Percentiles rank a stretch among this genome's conserved stretches.
Conservation (phyloP, 75 land plant genomes). For the Picea sitchensis region DNA sequence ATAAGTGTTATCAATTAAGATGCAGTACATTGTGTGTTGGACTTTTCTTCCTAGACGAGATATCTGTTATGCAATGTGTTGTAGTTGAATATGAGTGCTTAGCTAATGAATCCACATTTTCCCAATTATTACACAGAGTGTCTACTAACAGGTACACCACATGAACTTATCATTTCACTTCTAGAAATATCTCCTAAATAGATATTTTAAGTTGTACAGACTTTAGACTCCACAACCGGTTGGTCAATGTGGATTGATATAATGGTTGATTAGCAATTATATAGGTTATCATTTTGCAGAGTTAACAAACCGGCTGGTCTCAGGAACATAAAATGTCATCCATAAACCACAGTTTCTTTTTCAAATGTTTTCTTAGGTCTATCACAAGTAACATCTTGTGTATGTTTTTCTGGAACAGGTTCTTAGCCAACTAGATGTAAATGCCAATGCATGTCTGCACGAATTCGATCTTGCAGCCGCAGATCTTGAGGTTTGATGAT, state of each 20-base stretch:
- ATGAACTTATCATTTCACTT: no score
- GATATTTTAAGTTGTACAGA: neutral
- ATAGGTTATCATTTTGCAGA: neutral
- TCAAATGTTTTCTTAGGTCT: neutral
- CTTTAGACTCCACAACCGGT: neutral
- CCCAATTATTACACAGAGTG: neutral
- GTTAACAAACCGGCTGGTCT: neutral
- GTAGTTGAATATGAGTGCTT: neutral
- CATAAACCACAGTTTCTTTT: neutral
- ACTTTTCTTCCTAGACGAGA: neutral
- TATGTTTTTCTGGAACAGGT: neutral
- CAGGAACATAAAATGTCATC: neutral
- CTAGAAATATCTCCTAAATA: neutral
- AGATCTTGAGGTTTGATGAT: slow-evolving; percentile 12
- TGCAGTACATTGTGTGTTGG: neutral
- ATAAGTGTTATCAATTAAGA: no score
- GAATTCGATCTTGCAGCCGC: neutral
- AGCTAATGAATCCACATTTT: neutral
- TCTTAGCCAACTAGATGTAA: slow-evolving; percentile 1
- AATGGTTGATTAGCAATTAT: neutral
- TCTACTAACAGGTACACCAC: neutral
- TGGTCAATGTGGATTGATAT: neutral
- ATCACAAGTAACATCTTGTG: neutral
- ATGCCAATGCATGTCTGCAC: slow-evolving; percentile 2
- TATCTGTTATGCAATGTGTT: neutral